These are phyloP conservation scores for Zoysia japonica DNA, from an alignment of 176 grass and related monocot genomes.

Conservation along the genomic window DNA sequence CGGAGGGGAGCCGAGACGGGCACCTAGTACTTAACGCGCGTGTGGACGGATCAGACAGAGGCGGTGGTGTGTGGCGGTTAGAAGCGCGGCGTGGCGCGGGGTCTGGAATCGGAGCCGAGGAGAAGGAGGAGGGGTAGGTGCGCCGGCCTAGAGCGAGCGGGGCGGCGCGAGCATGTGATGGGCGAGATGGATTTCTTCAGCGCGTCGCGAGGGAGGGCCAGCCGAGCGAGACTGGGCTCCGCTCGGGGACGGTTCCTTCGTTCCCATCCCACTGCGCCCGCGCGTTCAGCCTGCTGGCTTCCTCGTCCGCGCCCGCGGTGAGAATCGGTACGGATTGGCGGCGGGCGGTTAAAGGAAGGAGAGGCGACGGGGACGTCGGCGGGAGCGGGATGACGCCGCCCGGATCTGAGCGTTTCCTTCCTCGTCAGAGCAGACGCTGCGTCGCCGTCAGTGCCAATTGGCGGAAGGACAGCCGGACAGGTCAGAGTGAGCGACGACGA, in stretches of 20 bases:
- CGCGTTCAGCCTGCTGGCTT: neutral
- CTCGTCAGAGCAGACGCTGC: neutral
- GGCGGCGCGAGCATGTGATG: slow-evolving; percentile 21
- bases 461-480: neutral
- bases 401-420: neutral
- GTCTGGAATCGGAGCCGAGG: neutral
- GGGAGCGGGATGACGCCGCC: neutral
- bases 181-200: neutral
- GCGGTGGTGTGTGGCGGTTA: slow-evolving; percentile 37
- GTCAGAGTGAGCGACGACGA: neutral
- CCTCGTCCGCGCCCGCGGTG: neutral
- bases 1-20: neutral
- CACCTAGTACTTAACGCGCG: neutral
- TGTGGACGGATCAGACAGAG: neutral
- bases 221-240: neutral
- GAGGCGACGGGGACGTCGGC: neutral
- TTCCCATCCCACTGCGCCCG: neutral
- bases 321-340: neutral
- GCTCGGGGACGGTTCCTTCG: neutral
- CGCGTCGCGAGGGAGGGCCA: neutral
- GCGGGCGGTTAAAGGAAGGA: neutral
- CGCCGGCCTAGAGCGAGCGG: slow-evolving; percentile 2
- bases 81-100: slow-evolving; percentile 15
- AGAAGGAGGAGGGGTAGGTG: neutral
- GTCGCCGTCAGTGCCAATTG: slow-evolving; percentile 32